Base-by-base conservation (phyloP, 768 basidiomycete species). In the Agaricus subrufescens region DNA sequence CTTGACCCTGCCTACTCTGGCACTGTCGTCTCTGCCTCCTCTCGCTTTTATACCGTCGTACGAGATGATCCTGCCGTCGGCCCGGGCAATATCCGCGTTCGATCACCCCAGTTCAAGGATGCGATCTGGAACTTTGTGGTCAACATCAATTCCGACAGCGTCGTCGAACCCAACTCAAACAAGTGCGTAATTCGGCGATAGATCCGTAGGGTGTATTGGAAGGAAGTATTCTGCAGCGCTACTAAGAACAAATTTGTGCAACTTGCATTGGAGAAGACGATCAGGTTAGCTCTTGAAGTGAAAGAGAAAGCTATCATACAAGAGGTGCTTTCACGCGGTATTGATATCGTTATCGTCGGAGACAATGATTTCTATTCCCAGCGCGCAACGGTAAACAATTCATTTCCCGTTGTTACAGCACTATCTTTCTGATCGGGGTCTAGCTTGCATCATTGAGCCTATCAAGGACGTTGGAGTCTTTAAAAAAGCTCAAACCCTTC, bases 281-380 rank as follows among this genome's bases (percentile, higher is more conserved):
- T 96, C 44, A 67, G 77, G n/a, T 71, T 94, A 39, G 84, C 84
- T 2, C 71, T 75, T 30, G 89, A 93, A 64, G 71, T 79, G 46
- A 78, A 75, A 50, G 81, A 82, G 23, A 62, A 70, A 30, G 60
- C 71, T n/a, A 61, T 70, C 46, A 61, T 84, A 62, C 67, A 72
- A 34, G 68, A 73, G 44, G 60, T 69, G 3, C 69, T 92, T 4
- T 66, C 73, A 2, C 63, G 67, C 12, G 88, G 85, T 30, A 74
- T 96, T 56, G 81, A 91, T 61, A 85, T 98, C 60, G 82, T 81
- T 39, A 89, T 98, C 61, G 83, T 87, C 27, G 96, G 94, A 9
- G 94, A 94, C 69, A 98, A 99, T 64, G 97, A 98, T 68, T 99
- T 98, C 64, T 98, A 99, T 73, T 97, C 95, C 3, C 97, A 98